phyloP scores from a whole-genome alignment of 129 eudicot species.

The Erigeron canadensis region DNA sequence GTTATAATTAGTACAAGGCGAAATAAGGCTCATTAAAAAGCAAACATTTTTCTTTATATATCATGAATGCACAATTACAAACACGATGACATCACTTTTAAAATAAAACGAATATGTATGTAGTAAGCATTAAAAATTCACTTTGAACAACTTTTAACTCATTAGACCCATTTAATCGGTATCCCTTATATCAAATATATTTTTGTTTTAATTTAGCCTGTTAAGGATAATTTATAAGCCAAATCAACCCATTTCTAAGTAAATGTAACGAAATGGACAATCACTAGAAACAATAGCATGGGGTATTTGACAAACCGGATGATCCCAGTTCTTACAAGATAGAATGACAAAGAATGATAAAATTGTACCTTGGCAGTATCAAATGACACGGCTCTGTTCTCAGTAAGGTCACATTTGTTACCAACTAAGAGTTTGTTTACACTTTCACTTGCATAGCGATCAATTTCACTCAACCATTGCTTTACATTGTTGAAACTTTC shows the following conservation, averaged over 20 bases:
- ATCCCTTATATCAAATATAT: too few species aligned
- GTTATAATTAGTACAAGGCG: too few species aligned
- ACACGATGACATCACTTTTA: neutral
- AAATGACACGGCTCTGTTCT: conserved; percentile 65
- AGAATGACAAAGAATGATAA: neutral
- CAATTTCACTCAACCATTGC: conserved; percentile 87
- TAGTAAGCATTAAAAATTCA: too few species aligned
- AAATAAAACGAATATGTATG: too few species aligned
- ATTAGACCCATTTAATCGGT: too few species aligned
- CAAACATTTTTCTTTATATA: too few species aligned
- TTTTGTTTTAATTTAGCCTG: too few species aligned
- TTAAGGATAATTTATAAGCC: neutral
- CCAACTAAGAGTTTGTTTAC: conserved; percentile 91
- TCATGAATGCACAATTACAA: neutral
- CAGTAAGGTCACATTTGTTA: conserved; percentile 69
- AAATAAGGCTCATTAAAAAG: too few species aligned
- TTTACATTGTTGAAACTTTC: conserved; percentile 88
- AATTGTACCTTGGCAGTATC: conserved; percentile 76
- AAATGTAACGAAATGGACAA: neutral
- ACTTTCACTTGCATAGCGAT: conserved; percentile 76
- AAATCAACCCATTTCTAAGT: neutral
- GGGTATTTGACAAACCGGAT: neutral
- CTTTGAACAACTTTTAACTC: too few species aligned
- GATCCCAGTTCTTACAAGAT: neutral
- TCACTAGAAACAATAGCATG: neutral